Conservation (phyloP, 192 early-diverging fungal species). For the Chytriomyces sp. region DNA sequence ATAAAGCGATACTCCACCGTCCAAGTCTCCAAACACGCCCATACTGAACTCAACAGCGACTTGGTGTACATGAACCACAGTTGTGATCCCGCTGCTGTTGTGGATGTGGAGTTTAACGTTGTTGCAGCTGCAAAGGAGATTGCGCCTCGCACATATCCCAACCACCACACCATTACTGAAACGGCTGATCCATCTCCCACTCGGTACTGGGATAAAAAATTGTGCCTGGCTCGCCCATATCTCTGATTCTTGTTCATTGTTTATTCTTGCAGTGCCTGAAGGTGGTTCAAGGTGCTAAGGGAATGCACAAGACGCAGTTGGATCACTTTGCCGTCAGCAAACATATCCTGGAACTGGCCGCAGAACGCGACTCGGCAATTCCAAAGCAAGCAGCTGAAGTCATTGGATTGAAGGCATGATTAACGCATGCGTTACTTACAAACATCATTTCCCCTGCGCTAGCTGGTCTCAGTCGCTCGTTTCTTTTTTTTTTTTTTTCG, state of each 20-base stretch:
- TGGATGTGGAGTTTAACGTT: constrained; percentile 33
- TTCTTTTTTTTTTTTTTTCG: constrained; percentile 6
- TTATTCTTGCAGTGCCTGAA: constrained; percentile 25
- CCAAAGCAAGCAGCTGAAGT: not conserved
- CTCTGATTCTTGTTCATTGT: constrained; percentile 17
- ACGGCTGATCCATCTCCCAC: constrained; percentile 56
- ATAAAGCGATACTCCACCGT: constrained; percentile 39
- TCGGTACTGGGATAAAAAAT: constrained; percentile 58
- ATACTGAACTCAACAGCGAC: constrained; percentile 42
- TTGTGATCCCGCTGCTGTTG: constrained; percentile 40
- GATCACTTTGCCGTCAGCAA: constrained; percentile 30
- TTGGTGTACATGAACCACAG: constrained; percentile 44
- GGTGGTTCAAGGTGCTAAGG: constrained; percentile 34
- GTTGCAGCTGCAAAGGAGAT: constrained; percentile 37
- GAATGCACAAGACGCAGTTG: constrained; percentile 1
- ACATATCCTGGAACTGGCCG: constrained; percentile 27
- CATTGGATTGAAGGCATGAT: not conserved
- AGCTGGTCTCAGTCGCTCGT: not conserved
- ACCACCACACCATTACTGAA: constrained; percentile 54
- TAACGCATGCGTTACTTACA: not conserved
- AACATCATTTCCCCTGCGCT: not conserved
- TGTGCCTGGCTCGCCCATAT: constrained; percentile 47
- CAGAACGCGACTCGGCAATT: not conserved
- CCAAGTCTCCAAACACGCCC: constrained; percentile 27
- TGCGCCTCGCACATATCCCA: too few relatives aligned